Conservation (phyloP, 176 grass and related monocot genomes). For the Hsuehochloa calcarea region DNA sequence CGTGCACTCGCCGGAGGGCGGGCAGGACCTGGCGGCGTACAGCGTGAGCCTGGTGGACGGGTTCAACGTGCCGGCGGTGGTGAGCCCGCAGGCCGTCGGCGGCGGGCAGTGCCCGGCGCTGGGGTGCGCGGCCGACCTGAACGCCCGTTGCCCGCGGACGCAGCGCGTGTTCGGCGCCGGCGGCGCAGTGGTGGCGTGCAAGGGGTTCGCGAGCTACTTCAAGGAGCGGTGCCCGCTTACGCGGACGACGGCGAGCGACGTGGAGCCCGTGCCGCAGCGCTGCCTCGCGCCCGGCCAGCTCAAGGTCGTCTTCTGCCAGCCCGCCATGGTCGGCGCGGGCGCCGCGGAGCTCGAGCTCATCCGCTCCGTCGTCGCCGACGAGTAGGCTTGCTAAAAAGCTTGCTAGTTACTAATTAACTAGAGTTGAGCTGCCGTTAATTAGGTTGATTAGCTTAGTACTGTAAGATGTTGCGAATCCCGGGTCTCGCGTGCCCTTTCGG, state of each 20-base stretch:
- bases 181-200: conserved; percentile 23
- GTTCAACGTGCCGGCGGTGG: conserved; percentile 43
- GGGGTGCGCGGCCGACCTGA: conserved; percentile 29
- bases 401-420: too few species aligned
- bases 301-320: conserved; percentile 56
- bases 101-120: conserved; percentile 43
- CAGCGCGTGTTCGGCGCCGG: neutral
- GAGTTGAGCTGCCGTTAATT: too few species aligned
- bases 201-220: neutral
- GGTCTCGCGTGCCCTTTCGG: too few species aligned
- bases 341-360: neutral
- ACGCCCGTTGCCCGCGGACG: neutral
- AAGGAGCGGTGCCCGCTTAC: conserved; percentile 41
- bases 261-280: conserved; percentile 40
- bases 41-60: conserved; percentile 45
- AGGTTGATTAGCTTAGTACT: too few species aligned
- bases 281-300: conserved; percentile 41
- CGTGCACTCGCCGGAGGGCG: conserved; percentile 13
- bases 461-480: too few species aligned
- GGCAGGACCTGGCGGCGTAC: conserved; percentile 22
- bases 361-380: conserved; percentile 19
- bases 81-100: conserved; percentile 35
- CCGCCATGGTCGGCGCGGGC: conserved; percentile 24
- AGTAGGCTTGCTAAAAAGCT: neutral
- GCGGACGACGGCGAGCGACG: conserved; percentile 15